phyloP scores from a whole-genome alignment of 106 monocot species.

The Triglochin maritima region DNA sequence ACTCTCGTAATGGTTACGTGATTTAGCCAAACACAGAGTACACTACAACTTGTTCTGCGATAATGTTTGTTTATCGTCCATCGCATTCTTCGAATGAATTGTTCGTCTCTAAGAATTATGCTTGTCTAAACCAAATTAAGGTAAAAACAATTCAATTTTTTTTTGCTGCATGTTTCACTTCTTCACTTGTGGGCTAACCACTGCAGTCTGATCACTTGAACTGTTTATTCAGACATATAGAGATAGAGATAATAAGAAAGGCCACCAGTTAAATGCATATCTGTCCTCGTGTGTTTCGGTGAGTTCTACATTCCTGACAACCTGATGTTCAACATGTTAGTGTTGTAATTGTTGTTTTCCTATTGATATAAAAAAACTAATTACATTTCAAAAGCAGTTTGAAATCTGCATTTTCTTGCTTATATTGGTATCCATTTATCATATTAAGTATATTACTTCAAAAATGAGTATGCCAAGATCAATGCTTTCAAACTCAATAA shows the following conservation, averaged over 20 bases:
- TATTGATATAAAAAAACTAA: too few species aligned
- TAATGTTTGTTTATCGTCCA: too few species aligned
- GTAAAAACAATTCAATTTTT: neutral
- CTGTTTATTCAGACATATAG: neutral
- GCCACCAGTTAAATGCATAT: neutral
- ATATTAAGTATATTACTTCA: neutral
- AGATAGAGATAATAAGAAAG: neutral
- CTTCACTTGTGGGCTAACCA: neutral
- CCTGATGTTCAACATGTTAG: too few species aligned
- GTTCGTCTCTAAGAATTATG: neutral
- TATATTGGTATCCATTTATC: neutral
- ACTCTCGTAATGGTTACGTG: too few species aligned
- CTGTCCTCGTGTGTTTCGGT: slow-evolving; percentile 1
- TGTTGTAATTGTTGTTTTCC: too few species aligned
- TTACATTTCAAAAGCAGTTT: too few species aligned
- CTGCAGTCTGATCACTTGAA: neutral
- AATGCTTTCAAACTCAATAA: too few species aligned
- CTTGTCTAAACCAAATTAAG: slow-evolving; percentile 1
- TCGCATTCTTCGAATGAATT: too few species aligned
- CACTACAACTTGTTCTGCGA: too few species aligned
- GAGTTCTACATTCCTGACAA: neutral
- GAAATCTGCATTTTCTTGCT: neutral
- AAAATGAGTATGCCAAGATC: too few species aligned
- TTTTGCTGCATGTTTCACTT: neutral
- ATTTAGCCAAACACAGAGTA: too few species aligned